phyloP scores from a whole-genome alignment of 2,329 filamentous ascomycete genomes.

The Fusarium sp. region DNA sequence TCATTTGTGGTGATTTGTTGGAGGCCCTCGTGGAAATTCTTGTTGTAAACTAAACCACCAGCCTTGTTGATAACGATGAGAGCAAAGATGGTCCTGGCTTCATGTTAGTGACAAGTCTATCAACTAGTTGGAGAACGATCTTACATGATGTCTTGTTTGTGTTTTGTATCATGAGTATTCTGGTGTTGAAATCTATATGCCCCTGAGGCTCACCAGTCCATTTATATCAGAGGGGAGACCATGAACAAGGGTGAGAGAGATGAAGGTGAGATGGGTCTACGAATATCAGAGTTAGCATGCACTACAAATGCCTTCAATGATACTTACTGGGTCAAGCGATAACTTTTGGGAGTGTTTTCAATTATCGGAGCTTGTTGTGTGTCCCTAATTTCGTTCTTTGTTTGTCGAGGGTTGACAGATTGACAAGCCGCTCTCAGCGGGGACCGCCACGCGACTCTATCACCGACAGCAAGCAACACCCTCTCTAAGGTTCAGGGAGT shows the following conservation, averaged over 20 bases:
- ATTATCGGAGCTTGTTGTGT: background rate
- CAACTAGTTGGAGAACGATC: background rate
- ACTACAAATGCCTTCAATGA: background rate
- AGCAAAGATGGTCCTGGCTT: constrained; percentile 86
- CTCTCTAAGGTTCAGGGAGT: constrained; percentile 20
- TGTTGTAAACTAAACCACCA: constrained; percentile 95
- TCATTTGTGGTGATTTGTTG: constrained; percentile 94
- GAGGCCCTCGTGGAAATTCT: constrained; percentile 88
- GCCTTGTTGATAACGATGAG: constrained; percentile 99
- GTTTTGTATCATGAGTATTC: constrained; percentile 20
- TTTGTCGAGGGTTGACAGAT: constrained; percentile 32
- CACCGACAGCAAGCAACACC: constrained; percentile 14
- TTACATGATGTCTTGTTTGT: constrained; percentile 35
- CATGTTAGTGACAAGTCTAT: constrained; percentile 5
- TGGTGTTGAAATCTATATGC: constrained; percentile 26
- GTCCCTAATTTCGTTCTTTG: constrained; percentile 1
- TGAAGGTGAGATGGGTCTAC: constrained; percentile 30
- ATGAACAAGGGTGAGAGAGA: constrained; percentile 39
- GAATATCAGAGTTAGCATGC: constrained; percentile 5
- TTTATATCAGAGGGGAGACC: constrained; percentile 37
- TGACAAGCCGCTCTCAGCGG: constrained; percentile 29
- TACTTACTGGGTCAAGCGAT: constrained; percentile 11
- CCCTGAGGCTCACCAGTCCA: constrained; percentile 43
- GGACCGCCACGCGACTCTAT: constrained; percentile 43
- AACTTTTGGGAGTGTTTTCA: background rate